Base-by-base conservation (phyloP, 2,329 filamentous ascomycete genomes). In the Colletotrichum paranaense region DNA sequence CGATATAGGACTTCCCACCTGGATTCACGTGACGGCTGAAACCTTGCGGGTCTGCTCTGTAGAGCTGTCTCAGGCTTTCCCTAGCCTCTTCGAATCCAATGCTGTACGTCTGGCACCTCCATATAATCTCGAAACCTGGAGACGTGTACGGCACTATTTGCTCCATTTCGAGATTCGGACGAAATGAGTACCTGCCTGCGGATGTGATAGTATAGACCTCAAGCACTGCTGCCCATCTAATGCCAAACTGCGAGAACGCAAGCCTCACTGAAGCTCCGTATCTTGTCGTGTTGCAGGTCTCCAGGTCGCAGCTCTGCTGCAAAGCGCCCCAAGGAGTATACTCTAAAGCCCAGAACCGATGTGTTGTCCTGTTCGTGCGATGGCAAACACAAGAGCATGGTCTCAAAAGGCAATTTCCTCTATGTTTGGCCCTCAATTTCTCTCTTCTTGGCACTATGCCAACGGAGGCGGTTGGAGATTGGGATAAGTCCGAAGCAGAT, bases 331-430 rank as follows among this genome's bases (percentile, higher is more conserved):
- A 16, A 5, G 35, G 35, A 1, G 49, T 62, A 38, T 68, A 68
- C n/a, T 72, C 68, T 22, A 72, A 30, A 8, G 68, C 57, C 68
- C 68, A 72, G 4, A 68, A 68, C 1, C 68, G 68, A 8, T 64
- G 24, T 14, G 19, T 46, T 1, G 58, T 49, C 8, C 14, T 57
- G 9, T 19, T 14, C 8, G 38, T 62, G 11, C 2, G 68, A 1
- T 72, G 68, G 1, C 64, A 68, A 9, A 5, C 14, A 49, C 64
- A 72, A 2, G 63, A 52, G 11, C 68, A 72, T n/a, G 11, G 30
- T 26, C 64, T 68, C 2, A 64, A 49, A 0, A 67, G 42, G n/a
- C 68, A 67, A 5, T 35, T 53, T 16, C 19, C 5, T 2, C 12
- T 14, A 0, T 19, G 28, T 11, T 2, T 38, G 5, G 35, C 19